Evolutionary conservation across 2,329 filamentous ascomycete genomes (phyloP), one percentile per base, ranked within the genome.

Genomic region (Penicillium sp.): DNA sequence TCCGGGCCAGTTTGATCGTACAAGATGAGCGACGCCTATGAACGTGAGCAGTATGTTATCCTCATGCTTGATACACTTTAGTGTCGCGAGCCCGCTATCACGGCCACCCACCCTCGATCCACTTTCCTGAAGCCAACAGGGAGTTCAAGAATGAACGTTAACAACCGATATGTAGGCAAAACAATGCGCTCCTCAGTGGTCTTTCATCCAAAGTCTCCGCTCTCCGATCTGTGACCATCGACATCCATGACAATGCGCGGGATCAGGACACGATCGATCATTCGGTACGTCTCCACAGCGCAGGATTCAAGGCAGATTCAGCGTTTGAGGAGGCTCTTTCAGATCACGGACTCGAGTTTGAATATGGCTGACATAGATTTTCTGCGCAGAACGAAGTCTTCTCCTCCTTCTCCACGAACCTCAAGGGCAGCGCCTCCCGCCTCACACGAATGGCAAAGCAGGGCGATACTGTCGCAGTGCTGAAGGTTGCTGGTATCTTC

Each of bases 221-320:
- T 56, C 86, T 99, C 66, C 92, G 94, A 74, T 91, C 91, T 78
- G 92, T 99, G 55, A 99, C 95, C 45, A 88, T 98, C 68, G 93
- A 99, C 82, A 99, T 99, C 74, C 97, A 98, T 85, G 93, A 98
- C 81, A 93, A 95, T 76, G 95, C 95, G 54, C 88, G 92, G 61
- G 88, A 91, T 71, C 94, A 98, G 72, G 88, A 91, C 68, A 87
- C 96, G 66, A 91, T 99, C 69, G 92, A 99, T 79, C 89, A 88
- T 73, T 94, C 91, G 42, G 92, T 96, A 84, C 61, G 87, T 80
- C 68, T 50, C 26, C 40, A 24, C 24, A n/a, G 17, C 56, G 24
- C 38, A 53, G 26, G 17, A 37, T 38, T 19, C n/a, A 15, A 44
- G 22, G 2, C 15, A 49, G 38, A 9, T 33, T 2, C 1, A 24